Conservation (phyloP, 2,329 filamentous ascomycete species). For the Phialocephala subalpina region DNA sequence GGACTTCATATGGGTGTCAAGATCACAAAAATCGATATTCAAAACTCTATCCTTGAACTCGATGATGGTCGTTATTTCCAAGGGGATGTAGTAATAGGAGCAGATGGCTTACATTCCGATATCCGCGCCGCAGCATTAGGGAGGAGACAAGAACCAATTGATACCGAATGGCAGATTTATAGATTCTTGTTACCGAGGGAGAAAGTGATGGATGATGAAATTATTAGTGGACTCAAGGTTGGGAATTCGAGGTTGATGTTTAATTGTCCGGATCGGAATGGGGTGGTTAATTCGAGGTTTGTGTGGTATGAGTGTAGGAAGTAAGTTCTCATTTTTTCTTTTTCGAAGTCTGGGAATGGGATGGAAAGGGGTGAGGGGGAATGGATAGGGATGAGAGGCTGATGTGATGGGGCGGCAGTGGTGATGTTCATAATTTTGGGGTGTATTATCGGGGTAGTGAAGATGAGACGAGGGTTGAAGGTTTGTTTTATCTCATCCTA, state of each 20-base stretch:
- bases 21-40: background rate
- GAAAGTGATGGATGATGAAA: slow-evolving; percentile 11
- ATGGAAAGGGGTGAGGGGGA: too few species aligned
- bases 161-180: slow-evolving; percentile 19
- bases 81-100: background rate
- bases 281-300: background rate
- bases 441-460: slow-evolving; percentile 1
- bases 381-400: too few species aligned
- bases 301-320: slow-evolving; percentile 19
- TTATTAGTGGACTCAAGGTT: slow-evolving; percentile 5
- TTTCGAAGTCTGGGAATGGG: too few species aligned
- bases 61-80: background rate
- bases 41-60: background rate
- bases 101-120: slow-evolving; percentile 3
- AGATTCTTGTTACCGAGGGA: slow-evolving; percentile 20
- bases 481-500: background rate
- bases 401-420: too few species aligned
- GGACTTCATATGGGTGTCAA: background rate
- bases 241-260: slow-evolving; percentile 8
- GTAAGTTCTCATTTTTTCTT: slow-evolving; percentile 10
- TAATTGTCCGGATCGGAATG: background rate
- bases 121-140: slow-evolving; percentile 1
- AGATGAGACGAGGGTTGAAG: slow-evolving; percentile 1
- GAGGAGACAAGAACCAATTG: slow-evolving; percentile 3
- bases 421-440: slow-evolving; percentile 16